A percentile compares a stretch with the other conserved stretches of the same genome.
Conservation (phyloP, 73 alveolate species). For the Paramecium bursaria region DNA sequence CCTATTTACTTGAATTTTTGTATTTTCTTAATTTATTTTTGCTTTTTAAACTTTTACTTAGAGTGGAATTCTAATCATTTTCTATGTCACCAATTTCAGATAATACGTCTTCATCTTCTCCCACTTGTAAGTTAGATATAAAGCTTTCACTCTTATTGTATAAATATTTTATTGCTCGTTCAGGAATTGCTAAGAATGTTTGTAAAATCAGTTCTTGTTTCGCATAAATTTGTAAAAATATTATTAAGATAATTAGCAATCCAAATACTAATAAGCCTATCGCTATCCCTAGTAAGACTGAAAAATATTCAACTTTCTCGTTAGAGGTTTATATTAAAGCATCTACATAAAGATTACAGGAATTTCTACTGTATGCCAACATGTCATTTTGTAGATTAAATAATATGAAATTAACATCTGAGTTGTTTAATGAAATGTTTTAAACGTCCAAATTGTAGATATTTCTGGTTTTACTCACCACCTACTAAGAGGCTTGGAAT, state of each 20-base stretch:
- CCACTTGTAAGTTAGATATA: constrained; percentile 53
- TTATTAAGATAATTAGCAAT: not conserved
- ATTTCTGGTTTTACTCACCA: constrained; percentile 1
- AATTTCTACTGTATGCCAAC: not conserved
- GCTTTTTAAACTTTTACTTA: constrained; percentile 37
- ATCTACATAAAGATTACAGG: not conserved
- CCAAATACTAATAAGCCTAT: constrained; percentile 2
- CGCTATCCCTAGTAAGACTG: not conserved
- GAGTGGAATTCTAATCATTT: constrained; percentile 42
- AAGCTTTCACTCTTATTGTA: constrained; percentile 64
- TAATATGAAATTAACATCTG: not conserved
- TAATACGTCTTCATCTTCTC: constrained; percentile 64
- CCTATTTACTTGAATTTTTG: constrained; percentile 17
- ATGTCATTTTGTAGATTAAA: constrained; percentile 8
- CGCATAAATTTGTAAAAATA: not conserved
- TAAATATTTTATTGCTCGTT: constrained; percentile 33
- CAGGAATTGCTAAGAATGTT: constrained; percentile 58
- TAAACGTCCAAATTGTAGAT: not conserved
- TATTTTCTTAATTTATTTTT: constrained; percentile 54
- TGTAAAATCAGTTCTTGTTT: constrained; percentile 29
- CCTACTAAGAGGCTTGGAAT: not conserved
- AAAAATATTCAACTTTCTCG: constrained; percentile 1
- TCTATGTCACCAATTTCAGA: constrained; percentile 64
- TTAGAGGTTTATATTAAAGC: not conserved
- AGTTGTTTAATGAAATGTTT: not conserved